A percentile compares a stretch with the other conserved stretches of the same genome.
These are phyloP conservation scores for Gentiana dahurica DNA, from an alignment of 257 asterid species.

Conservation along the genomic window DNA sequence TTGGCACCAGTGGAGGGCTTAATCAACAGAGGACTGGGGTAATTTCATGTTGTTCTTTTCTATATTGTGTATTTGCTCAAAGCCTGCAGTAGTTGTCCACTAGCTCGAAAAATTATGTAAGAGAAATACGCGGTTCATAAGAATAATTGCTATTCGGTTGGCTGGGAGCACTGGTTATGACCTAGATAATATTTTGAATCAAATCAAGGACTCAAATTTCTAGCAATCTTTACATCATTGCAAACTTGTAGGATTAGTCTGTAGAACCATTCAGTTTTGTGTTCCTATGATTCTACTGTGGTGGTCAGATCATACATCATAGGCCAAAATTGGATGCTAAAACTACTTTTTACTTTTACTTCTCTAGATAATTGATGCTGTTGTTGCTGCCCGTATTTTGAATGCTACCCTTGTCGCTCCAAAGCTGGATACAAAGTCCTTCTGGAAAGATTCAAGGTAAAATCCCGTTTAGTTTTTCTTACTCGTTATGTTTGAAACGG, in stretches of 20 bases:
- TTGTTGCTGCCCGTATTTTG: conserved; percentile 96
- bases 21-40: conserved; percentile 99
- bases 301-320: too few relatives aligned
- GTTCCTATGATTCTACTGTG: too few relatives aligned
- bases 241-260: neutral
- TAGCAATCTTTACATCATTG: too few relatives aligned
- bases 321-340: neutral
- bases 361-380: conserved; percentile 87
- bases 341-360: conserved; percentile 1
- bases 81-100: conserved; percentile 1
- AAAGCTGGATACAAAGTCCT: conserved; percentile 76
- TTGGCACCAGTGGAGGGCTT: conserved; percentile 96
- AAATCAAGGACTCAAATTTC: neutral
- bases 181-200: neutral
- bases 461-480: conserved; percentile 4
- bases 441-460: conserved; percentile 96
- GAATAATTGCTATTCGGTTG: neutral
- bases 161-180: neutral
- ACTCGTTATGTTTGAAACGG: conserved; percentile 2
- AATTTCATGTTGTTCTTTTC: conserved; percentile 8
- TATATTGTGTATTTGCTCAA: neutral
- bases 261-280: too few relatives aligned
- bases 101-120: neutral
- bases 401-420: conserved; percentile 94
- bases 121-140: neutral